A percentile compares a stretch with the other conserved stretches of the same genome.
These are phyloP conservation scores for Byssothecium circinans DNA, from an alignment of 2,329 filamentous ascomycete genomes.

Conservation along the genomic window DNA sequence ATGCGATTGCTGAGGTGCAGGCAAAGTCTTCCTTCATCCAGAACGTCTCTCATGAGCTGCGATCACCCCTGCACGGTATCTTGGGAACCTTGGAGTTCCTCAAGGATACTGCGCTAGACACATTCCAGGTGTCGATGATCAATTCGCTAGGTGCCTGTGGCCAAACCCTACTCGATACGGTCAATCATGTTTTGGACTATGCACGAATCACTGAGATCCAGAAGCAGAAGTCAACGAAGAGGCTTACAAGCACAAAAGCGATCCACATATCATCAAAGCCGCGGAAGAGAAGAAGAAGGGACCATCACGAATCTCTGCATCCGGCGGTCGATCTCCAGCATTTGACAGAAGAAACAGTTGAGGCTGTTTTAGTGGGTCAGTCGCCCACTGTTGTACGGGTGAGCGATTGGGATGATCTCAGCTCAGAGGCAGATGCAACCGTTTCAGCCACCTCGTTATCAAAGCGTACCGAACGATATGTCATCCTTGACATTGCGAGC, in stretches of 20 bases:
- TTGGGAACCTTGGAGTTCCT: constrained; percentile 49
- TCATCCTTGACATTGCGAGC: constrained; percentile 29
- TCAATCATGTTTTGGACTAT: constrained; percentile 42
- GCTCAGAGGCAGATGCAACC: neutral
- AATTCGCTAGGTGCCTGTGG: constrained; percentile 45
- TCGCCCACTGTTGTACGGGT: constrained; percentile 13
- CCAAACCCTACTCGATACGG: constrained; percentile 46
- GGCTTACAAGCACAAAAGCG: constrained; percentile 30
- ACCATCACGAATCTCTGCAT: neutral
- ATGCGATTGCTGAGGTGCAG: constrained; percentile 49
- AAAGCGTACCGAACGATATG: constrained; percentile 24
- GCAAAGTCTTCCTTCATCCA: constrained; percentile 40
- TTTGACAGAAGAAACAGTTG: constrained; percentile 20
- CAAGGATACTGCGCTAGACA: constrained; percentile 21
- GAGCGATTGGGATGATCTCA: neutral
- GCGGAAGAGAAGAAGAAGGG: constrained; percentile 23
- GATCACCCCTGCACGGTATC: constrained; percentile 61
- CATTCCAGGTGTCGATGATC: constrained; percentile 27
- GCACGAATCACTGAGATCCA: constrained; percentile 26
- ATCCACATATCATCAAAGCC: constrained; percentile 34
- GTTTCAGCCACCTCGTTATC: neutral
- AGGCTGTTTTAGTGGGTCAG: constrained; percentile 40
- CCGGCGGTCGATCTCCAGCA: constrained; percentile 7
- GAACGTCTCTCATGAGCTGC: constrained; percentile 47
- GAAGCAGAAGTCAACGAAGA: constrained; percentile 14